Conservation (phyloP, 257 asterid genomes). For the Jacaranda mimosifolia region DNA sequence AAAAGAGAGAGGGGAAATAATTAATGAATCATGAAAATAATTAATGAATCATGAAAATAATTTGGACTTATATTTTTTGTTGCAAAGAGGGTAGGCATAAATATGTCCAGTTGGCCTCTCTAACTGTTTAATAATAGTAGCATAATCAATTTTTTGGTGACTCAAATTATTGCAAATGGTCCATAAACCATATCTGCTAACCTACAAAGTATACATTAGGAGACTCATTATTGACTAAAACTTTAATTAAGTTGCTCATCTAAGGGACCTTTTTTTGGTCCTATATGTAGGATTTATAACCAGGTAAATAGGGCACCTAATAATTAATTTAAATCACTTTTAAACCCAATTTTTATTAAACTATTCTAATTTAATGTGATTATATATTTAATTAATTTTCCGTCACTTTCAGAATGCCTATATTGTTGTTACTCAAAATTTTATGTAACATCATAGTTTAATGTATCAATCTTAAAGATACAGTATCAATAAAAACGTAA, state of each 20-base stretch:
- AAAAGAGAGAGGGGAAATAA: not conserved
- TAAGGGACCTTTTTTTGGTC: not conserved
- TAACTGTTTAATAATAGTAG: not conserved
- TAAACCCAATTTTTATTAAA: too few species aligned
- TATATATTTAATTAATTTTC: too few species aligned
- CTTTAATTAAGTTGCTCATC: not conserved
- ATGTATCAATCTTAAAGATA: too few species aligned
- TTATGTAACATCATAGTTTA: too few species aligned
- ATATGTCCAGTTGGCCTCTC: conserved; percentile 22
- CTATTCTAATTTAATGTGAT: too few species aligned
- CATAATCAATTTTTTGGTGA: not conserved
- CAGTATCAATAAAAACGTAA: too few species aligned
- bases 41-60: not conserved
- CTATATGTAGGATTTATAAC: not conserved
- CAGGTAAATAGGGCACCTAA: not conserved
- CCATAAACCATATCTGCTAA: conserved; percentile 27
- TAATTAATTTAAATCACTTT: not conserved
- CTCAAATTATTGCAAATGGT: conserved; percentile 27
- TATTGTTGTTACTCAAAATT: too few species aligned
- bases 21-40: conserved; percentile 8
- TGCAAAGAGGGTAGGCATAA: not conserved
- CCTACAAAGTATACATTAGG: not conserved
- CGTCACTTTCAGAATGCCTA: too few species aligned
- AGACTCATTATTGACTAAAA: conserved; percentile 18
- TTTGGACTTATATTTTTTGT: not conserved